Conservation (phyloP, 306 rosid species). For the Citrullus colocynthis region DNA sequence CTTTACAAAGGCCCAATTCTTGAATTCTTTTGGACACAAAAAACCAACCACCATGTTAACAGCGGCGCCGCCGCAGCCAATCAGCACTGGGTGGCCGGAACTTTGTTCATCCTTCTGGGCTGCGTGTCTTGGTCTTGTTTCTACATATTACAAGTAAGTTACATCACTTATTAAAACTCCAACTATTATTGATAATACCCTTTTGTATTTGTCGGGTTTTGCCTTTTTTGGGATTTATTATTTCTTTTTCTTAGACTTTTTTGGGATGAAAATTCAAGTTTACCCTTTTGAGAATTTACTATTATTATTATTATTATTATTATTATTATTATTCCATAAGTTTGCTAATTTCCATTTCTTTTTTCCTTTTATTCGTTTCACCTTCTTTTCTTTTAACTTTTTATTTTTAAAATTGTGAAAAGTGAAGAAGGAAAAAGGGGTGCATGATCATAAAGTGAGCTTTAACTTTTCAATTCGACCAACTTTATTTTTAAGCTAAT, state of each 20-base stretch:
- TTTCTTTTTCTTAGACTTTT: no score
- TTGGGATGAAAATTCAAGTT: background rate
- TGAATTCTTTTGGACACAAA: slow-evolving; percentile 18
- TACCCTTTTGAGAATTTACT: background rate
- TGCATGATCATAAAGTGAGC: no score
- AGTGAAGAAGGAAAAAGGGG: background rate
- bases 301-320: background rate
- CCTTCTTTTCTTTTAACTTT: background rate
- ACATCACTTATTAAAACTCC: background rate
- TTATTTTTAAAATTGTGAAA: background rate
- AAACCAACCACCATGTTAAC: slow-evolving; percentile 8
- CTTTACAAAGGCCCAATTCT: slow-evolving; percentile 63
- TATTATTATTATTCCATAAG: background rate
- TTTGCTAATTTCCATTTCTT: background rate
- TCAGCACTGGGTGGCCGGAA: slow-evolving; percentile 38
- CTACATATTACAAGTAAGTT: slow-evolving; percentile 42
- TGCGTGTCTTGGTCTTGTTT: slow-evolving; percentile 59
- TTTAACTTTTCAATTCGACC: no score
- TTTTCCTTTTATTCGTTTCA: background rate
- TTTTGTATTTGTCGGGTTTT: no score
- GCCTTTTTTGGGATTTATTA: no score
- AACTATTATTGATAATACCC: background rate
- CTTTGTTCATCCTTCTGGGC: slow-evolving; percentile 46
- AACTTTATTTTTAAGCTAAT: no score
- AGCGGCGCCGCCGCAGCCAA: slow-evolving; percentile 8